Percentiles rank a stretch among this genome's conserved stretches.
Evolutionary conservation across 2,329 filamentous ascomycete species (phyloP).

Genomic region (Hypoxylon sp.): DNA sequence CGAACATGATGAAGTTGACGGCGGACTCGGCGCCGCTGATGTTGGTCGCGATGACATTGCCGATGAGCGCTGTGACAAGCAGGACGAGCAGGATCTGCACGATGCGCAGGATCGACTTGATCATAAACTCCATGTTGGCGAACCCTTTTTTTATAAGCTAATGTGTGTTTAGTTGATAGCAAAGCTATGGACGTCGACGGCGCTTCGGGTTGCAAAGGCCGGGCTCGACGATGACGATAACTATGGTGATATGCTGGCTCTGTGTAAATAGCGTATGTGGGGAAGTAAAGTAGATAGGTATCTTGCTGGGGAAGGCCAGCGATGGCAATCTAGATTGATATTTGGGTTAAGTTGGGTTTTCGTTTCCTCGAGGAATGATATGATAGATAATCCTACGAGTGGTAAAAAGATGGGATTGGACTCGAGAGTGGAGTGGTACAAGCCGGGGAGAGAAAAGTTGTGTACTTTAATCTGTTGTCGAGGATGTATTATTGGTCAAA

Average conservation of each 20-base stretch:
- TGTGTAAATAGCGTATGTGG: not conserved
- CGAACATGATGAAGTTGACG: constrained; percentile 79
- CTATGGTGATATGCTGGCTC: constrained; percentile 2
- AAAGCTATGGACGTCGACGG: constrained; percentile 8
- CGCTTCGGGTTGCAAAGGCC: constrained; percentile 9
- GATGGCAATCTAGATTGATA: constrained; percentile 13
- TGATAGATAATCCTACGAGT: constrained; percentile 13
- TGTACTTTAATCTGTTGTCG: constrained; percentile 26
- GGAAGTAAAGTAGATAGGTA: not conserved
- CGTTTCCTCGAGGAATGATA: constrained; percentile 19
- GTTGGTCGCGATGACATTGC: constrained; percentile 70
- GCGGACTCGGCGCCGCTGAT: constrained; percentile 62
- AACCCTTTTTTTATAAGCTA: not conserved
- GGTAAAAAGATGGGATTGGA: constrained; percentile 28
- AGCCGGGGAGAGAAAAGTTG: constrained; percentile 14
- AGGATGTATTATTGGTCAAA: constrained; percentile 28
- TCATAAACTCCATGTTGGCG: constrained; percentile 52
- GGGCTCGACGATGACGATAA: not conserved
- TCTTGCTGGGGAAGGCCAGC: constrained; percentile 6
- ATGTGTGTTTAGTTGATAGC: not conserved
- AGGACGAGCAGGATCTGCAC: constrained; percentile 67
- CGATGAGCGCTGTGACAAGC: constrained; percentile 69
- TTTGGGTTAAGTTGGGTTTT: constrained; percentile 30
- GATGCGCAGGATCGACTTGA: constrained; percentile 64
- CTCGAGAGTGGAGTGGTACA: constrained; percentile 24